Base-by-base conservation (phyloP, 352 stramenopile genomes). In the Elongisporangium anandrum region DNA sequence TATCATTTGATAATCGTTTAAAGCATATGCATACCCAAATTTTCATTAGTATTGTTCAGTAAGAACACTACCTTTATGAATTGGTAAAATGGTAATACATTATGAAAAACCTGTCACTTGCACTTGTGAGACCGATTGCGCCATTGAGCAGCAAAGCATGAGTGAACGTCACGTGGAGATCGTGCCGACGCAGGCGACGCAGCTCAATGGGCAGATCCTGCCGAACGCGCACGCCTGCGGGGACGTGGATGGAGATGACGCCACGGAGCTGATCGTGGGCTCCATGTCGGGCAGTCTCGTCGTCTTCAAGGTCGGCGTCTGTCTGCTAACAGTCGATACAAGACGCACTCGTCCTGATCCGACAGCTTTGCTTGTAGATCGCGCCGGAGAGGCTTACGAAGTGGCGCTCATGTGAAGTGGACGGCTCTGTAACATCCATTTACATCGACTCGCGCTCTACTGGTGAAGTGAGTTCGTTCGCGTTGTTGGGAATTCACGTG, bases 401-500 rank as follows among this genome's bases (percentile, higher is more conserved):
- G 53, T 90, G 79, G 75, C 75, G 75, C 34, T 70, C 73, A 45
- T 83, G 73, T 55, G 59, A 68, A 0, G 75, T 94, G 21, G 75
- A 92, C 63, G 82, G 85, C 62, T 88, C 77, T 23, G 77, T 94
- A 52, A 87, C 72, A 7, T 68, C 85, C 62, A 84, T 94, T 47
- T 89, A 75, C 59, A 61, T 87, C 29, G 78, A 90, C 50, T 45
- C 63, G 24, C 65, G 63, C 24, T 54, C 64, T 34, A 59, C 57
- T 23, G 73, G 69, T 49, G 70, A 83, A 8, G 75, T 88, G 57
- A 56, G 77, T 73, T 34, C 17, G 34, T 21, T 19, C 22, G 7
- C 13, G 41, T 52, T 21, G 20, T 50, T 39, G 15, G 49, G 20
- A 9, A 22, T 12, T 4, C n/a, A 52, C 2, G 20, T 6, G 5